Base-by-base conservation (phyloP, 164 flowering plant species). In the Umbellularia californica region DNA sequence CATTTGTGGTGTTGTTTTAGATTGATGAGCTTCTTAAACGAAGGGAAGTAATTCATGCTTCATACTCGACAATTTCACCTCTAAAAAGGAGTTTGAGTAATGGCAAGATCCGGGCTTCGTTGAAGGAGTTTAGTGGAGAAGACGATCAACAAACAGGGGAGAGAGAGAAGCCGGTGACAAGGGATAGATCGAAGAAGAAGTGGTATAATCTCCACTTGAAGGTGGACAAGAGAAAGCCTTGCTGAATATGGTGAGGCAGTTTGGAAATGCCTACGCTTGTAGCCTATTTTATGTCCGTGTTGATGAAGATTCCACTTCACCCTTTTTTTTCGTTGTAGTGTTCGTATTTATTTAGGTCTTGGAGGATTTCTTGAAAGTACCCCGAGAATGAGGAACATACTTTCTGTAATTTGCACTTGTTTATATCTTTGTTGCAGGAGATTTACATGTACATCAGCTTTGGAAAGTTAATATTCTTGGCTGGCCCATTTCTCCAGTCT, bases 21-120 rank as follows among this genome's bases (percentile, higher is more conserved):
- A 92, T 93, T 69, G 98, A 95, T 81, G 92, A 84, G 68, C 97
- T 95, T 78, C 91, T 95, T 20, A 90, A 88, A 75, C 88, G 88
- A 81, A 84, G 98, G 78, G 91, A 88, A 74, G 87, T 83, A 60
- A 91, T 93, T 69, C 98, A 91, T 67, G 88, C 98, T 55, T 86
- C 91, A 2, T 95, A 92, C 73, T 85, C 97, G 66, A 82, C 78
- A 65, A 73, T 66, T 70, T 92, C 90, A n/a, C 85, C 88, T 77
- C 77, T 89, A 75, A 92, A 90, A 76, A 87, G 91, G 41, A 90
- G 88, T 83, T 70, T 84, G 30, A 91, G 94, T 82, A 87, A 85
- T 78, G 86, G 80, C 85, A 88, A 88, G 80, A 82, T 64, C 70
- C 86, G 84, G 25, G 25, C 71, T 68, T 65, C 88, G n/a, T 79